Evolutionary conservation across 805 yeast species (phyloP).

Genomic region (Lipomyces sp.): DNA sequence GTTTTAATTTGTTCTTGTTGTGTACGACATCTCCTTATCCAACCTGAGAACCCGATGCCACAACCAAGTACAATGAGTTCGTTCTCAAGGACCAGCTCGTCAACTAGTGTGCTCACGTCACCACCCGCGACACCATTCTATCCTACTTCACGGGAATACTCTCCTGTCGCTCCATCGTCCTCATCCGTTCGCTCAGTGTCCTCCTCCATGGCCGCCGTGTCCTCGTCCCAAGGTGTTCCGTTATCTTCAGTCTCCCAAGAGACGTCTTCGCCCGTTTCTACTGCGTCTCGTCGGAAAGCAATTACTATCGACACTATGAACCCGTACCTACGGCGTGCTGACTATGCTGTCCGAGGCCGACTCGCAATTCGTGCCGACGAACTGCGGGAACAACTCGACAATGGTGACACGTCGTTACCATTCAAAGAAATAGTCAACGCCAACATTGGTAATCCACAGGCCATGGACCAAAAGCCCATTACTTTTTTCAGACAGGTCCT

Average conservation of each 20-base stretch:
- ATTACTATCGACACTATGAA: constrained; percentile 63
- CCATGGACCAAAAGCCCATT: constrained; percentile 88
- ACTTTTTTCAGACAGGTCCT: constrained; percentile 94
- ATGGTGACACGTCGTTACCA: constrained; percentile 68
- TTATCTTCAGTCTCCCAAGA: background rate
- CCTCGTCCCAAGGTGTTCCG: background rate
- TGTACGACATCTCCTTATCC: background rate
- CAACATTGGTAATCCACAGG: constrained; percentile 98
- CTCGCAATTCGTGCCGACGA: constrained; percentile 95
- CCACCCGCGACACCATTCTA: constrained; percentile 4
- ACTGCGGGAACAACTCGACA: constrained; percentile 59
- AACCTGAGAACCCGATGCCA: background rate
- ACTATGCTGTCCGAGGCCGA: constrained; percentile 94
- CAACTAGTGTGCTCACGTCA: constrained; percentile 7
- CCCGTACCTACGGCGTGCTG: constrained; percentile 76
- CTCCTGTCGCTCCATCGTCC: background rate
- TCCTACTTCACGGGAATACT: constrained; percentile 3
- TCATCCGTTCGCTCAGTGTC: constrained; percentile 4
- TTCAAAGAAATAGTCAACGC: constrained; percentile 81
- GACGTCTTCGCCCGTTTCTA: constrained; percentile 10
- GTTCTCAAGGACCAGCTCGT: constrained; percentile 10
- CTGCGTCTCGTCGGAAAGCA: constrained; percentile 26
- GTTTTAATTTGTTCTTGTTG: background rate
- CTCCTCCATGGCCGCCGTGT: background rate
- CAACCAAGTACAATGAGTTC: background rate